Percentiles rank a stretch among this genome's conserved stretches.
Evolutionary conservation across 768 basidiomycete species (phyloP).

Genomic region (Boletus reticulatus): DNA sequence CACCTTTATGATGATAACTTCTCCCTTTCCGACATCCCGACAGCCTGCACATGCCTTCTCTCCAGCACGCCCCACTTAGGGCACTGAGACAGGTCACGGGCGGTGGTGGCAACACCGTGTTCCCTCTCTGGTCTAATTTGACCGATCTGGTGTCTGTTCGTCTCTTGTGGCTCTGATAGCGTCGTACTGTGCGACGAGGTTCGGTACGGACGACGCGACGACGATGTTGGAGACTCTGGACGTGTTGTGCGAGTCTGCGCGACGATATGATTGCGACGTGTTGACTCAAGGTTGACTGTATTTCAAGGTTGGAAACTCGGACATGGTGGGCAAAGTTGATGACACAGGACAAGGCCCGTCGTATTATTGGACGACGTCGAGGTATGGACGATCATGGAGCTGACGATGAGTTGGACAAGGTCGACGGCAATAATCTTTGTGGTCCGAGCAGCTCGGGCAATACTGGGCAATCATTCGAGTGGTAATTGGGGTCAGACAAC

Average conservation of each 20-base stretch:
- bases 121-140: background rate
- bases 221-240: background rate
- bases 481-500: background rate
- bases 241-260: background rate
- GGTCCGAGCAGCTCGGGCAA: no score
- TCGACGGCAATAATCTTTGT: background rate
- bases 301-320: background rate
- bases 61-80: conserved; percentile 18
- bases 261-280: background rate
- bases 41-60: conserved; percentile 11
- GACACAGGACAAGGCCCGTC: background rate
- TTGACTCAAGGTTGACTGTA: background rate
- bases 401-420: background rate
- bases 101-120: background rate
- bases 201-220: background rate
- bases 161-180: background rate
- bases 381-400: background rate
- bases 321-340: background rate
- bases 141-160: background rate
- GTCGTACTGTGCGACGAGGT: background rate
- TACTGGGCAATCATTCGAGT: background rate
- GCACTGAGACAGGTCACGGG: conserved; percentile 12
- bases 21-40: background rate
- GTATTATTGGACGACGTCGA: background rate
- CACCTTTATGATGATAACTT: background rate